Evolutionary conservation across 2,329 filamentous ascomycete species (phyloP).

Genomic region (Claviceps sp.): DNA sequence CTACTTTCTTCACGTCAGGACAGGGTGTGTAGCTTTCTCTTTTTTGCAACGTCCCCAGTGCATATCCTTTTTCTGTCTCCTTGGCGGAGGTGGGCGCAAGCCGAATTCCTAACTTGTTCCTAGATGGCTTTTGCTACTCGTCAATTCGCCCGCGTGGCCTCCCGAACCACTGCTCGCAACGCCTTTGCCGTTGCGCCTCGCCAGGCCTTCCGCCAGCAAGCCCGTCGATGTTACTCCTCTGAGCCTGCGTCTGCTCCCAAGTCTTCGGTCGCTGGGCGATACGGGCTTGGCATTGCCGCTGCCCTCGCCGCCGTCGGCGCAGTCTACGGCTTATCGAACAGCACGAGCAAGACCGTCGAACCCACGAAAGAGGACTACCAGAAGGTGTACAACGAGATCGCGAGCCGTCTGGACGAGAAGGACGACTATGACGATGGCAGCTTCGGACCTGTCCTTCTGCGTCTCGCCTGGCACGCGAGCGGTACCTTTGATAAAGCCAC

Average conservation of each 20-base stretch:
- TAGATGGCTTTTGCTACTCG: conserved; percentile 33
- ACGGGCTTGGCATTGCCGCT: conserved; percentile 44
- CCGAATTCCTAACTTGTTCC: conserved; percentile 3
- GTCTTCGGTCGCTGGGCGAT: conserved; percentile 36
- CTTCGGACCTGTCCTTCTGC: conserved; percentile 82
- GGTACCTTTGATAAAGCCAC: conserved; percentile 87
- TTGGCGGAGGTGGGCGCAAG: neutral
- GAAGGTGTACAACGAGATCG: conserved; percentile 84
- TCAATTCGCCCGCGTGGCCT: conserved; percentile 42
- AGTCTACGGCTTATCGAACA: conserved; percentile 6
- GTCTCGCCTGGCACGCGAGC: conserved; percentile 86
- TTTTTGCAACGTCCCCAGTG: neutral
- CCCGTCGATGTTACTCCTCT: conserved; percentile 69
- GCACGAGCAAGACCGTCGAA: conserved; percentile 46
- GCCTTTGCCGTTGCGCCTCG: conserved; percentile 47
- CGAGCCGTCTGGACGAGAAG: conserved; percentile 67
- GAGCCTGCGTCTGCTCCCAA: conserved; percentile 39
- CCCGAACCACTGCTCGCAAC: conserved; percentile 43
- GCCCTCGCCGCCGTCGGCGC: conserved; percentile 32
- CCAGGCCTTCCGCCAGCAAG: conserved; percentile 59
- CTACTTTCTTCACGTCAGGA: neutral
- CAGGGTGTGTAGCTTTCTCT: neutral
- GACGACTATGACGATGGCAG: conserved; percentile 94
- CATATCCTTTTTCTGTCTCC: neutral
- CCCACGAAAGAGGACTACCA: conserved; percentile 84